These are phyloP conservation scores for Benincasa hispida DNA, from an alignment of 306 rosid species.

Conservation along the genomic window DNA sequence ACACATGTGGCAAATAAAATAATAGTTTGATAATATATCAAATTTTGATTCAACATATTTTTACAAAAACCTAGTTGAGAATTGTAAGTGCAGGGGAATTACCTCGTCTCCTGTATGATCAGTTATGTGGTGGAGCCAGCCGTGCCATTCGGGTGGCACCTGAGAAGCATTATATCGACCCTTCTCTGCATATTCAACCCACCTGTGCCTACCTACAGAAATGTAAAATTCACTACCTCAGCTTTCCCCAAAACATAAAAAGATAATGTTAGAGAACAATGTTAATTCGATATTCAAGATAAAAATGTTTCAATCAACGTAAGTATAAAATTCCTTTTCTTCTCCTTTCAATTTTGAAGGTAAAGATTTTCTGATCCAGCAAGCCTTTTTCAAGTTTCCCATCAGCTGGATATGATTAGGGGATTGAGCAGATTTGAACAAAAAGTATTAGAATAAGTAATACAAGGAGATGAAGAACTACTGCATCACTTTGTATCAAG, in stretches of 20 bases:
- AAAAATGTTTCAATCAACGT: not conserved
- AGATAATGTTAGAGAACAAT: not conserved
- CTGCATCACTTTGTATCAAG: not conserved
- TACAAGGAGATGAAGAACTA: not conserved
- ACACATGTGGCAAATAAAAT: not conserved
- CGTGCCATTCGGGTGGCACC: constrained; percentile 99
- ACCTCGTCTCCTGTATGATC: constrained; percentile 98
- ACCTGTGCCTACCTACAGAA: constrained; percentile 85
- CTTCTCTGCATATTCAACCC: constrained; percentile 98
- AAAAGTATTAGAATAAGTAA: no score
- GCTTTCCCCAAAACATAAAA: not conserved
- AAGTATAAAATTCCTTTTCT: not conserved
- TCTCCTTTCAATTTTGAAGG: not conserved
- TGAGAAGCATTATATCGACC: constrained; percentile 91
- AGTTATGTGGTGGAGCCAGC: constrained; percentile 89
- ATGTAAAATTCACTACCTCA: not conserved
- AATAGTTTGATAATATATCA: no score
- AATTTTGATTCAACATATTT: no score
- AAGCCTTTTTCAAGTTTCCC: not conserved
- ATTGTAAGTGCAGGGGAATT: constrained; percentile 1
- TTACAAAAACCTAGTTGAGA: no score
- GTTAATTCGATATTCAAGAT: not conserved
- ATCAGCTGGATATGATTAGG: not conserved
- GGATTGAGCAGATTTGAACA: not conserved
- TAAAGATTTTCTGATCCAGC: not conserved